Conservation (phyloP, 2,329 filamentous ascomycete genomes). For the Aureobasidium sp. region DNA sequence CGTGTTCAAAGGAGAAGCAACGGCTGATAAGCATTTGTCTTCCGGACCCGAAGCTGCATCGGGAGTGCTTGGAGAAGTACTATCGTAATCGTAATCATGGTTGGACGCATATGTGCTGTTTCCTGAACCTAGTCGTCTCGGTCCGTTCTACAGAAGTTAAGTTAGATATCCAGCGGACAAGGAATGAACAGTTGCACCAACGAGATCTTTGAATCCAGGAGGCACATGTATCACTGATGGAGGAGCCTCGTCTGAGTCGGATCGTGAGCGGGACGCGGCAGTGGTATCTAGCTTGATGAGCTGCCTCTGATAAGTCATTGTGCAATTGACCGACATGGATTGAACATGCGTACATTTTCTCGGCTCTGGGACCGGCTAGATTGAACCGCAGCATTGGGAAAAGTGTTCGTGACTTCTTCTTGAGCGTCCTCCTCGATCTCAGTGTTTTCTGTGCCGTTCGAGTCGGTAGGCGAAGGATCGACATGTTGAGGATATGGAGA, state of each 20-base stretch:
- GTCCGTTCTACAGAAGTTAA: neutral
- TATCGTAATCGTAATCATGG: constrained; percentile 23
- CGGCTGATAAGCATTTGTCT: constrained; percentile 19
- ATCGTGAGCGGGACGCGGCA: constrained; percentile 33
- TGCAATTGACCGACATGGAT: neutral
- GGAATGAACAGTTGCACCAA: constrained; percentile 32
- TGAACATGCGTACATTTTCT: constrained; percentile 19
- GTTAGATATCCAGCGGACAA: neutral
- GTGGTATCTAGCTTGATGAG: constrained; percentile 39
- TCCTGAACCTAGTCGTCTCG: constrained; percentile 14
- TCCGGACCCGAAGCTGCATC: constrained; percentile 23
- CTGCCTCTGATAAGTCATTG: constrained; percentile 14
- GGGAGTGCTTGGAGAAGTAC: constrained; percentile 28
- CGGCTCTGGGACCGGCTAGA: constrained; percentile 24
- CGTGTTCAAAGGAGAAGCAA: constrained; percentile 64
- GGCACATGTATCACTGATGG: constrained; percentile 89
- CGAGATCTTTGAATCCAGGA: constrained; percentile 72
- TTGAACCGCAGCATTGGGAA: neutral
- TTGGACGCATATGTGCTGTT: constrained; percentile 18
- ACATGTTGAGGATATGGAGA: constrained; percentile 54
- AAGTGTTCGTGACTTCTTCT: constrained; percentile 35
- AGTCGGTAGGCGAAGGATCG: constrained; percentile 76
- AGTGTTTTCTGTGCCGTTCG: constrained; percentile 72
- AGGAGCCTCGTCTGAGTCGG: constrained; percentile 63
- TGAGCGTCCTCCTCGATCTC: constrained; percentile 77